Evolutionary conservation across 2,329 filamentous ascomycete genomes (phyloP).

Genomic region (Hypoxylon sp.): DNA sequence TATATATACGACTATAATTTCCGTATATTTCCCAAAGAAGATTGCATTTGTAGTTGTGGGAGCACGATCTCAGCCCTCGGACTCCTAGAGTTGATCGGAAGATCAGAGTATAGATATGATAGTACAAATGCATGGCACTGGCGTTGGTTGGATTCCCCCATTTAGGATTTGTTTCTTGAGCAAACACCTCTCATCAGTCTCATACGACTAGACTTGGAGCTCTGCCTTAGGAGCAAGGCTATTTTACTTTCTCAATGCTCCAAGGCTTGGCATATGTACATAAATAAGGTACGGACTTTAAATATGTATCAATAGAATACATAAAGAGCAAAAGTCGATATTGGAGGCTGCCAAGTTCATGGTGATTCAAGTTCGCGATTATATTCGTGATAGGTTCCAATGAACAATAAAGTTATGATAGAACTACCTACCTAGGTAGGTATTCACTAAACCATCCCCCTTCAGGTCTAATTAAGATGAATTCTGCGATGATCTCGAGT

Average conservation of each 20-base stretch:
- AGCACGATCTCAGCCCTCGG: not conserved
- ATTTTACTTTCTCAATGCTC: not conserved
- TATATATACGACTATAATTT: slow-evolving; percentile 80
- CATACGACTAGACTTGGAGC: not conserved
- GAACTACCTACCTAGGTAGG: not conserved
- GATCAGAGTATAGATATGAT: slow-evolving; percentile 25
- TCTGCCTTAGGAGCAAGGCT: not conserved
- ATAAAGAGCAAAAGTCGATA: not conserved
- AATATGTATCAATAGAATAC: not conserved
- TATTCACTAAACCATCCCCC: not conserved
- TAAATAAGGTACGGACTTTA: not conserved
- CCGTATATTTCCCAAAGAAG: not conserved
- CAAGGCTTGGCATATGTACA: not conserved
- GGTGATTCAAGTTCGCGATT: not conserved
- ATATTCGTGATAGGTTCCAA: not conserved
- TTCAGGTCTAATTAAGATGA: not conserved
- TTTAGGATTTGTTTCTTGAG: slow-evolving; percentile 20
- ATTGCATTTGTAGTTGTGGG: not conserved
- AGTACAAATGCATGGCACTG: slow-evolving; percentile 47
- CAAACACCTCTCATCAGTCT: slow-evolving; percentile 7
- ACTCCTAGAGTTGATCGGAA: slow-evolving; percentile 15
- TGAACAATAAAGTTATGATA: not conserved
- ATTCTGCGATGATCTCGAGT: not conserved
- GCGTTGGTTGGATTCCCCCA: slow-evolving; percentile 46
- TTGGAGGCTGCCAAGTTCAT: not conserved